Percentiles rank a stretch among this genome's conserved stretches.
Conservation (phyloP, 805 yeast species). For the Tetrapisispora pingtungensis region DNA sequence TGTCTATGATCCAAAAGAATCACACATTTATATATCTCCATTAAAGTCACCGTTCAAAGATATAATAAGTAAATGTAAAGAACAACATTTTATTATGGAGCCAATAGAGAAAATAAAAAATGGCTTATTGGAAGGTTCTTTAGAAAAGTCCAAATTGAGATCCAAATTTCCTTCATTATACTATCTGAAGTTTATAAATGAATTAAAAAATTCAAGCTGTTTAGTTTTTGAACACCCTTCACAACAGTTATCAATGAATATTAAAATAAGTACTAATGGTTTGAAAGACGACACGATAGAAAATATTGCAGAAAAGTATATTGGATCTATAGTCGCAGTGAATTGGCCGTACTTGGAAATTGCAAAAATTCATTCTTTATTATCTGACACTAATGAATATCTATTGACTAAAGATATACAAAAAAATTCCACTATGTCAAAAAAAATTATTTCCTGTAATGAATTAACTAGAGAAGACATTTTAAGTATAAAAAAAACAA, state of each 20-base stretch:
- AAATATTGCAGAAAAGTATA: slow-evolving; percentile 52
- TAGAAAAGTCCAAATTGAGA: slow-evolving; percentile 52
- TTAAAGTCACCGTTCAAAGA: slow-evolving; percentile 63
- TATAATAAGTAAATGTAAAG: slow-evolving; percentile 59
- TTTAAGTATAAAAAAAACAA: slow-evolving; percentile 36
- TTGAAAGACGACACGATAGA: slow-evolving; percentile 40
- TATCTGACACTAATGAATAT: slow-evolving; percentile 44
- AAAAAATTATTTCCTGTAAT: slow-evolving; percentile 5
- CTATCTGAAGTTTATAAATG: slow-evolving; percentile 50
- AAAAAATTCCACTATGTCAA: slow-evolving; percentile 21
- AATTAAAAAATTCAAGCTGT: slow-evolving; percentile 51
- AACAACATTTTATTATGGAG: slow-evolving; percentile 44
- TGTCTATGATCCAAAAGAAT: slow-evolving; percentile 65
- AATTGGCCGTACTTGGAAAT: slow-evolving; percentile 86
- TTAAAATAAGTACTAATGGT: slow-evolving; percentile 46
- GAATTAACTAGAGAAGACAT: slow-evolving; percentile 39
- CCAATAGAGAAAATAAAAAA: slow-evolving; percentile 30
- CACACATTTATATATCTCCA: slow-evolving; percentile 60
- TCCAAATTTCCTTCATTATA: slow-evolving; percentile 87
- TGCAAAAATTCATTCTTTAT: slow-evolving; percentile 54
- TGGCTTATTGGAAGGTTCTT: slow-evolving; percentile 58
- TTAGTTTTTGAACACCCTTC: slow-evolving; percentile 78
- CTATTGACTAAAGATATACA: slow-evolving; percentile 6
- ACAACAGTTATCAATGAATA: slow-evolving; percentile 66
- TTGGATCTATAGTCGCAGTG: slow-evolving; percentile 58